Evolutionary conservation across 306 rosid genomes (phyloP), one percentile per base, ranked within the genome.

Genomic region (Quercus agrifolia): DNA sequence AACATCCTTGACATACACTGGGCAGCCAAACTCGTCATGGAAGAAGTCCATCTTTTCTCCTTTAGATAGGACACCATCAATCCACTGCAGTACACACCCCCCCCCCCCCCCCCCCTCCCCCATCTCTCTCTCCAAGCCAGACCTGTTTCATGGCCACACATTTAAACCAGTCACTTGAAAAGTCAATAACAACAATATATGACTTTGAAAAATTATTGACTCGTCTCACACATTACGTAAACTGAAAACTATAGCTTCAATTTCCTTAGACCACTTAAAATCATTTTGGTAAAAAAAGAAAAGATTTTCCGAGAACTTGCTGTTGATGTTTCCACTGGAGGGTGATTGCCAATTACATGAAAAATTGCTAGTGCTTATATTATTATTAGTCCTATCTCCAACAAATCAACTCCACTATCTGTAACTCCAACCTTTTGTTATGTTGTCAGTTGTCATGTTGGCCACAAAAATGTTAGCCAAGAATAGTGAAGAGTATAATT

Each of bases 11-110:
- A 95, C 97, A 85, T 86, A 92, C 58, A 92, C 86, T 18, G 98
- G 98, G 82, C 96, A 95, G 25, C 97, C 92, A 63, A 92, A 95
- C 83, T 95, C 97, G 23, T 95, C 94, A 38, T 90, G 90, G 78
- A 92, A 95, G 87, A 95, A 95, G 23, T 87, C 79, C 41, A 74
- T 74, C 3, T 70, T 61, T 71, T 71, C 90, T 78, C 96, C 89
- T 88, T 91, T 86, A 66, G 98, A 86, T 51, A 92, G 89, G 74
- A 80, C 86, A 74, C 87, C 75, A 78, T 95, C 98, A 76, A 91
- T 88, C 99, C 97, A 91, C 98, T 95, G 88, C 81, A 86, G 21
- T 19, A 0, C 10, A 4, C n/a, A 9, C 1, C 68, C 38, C 68
- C 4, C n/a, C 19, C 1, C 68, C 38, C 68, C 4, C 2, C 66